Evolutionary conservation across 2,329 filamentous ascomycete genomes (phyloP), one percentile per base, ranked within the genome.

Genomic region (Aspergillus unguis): DNA sequence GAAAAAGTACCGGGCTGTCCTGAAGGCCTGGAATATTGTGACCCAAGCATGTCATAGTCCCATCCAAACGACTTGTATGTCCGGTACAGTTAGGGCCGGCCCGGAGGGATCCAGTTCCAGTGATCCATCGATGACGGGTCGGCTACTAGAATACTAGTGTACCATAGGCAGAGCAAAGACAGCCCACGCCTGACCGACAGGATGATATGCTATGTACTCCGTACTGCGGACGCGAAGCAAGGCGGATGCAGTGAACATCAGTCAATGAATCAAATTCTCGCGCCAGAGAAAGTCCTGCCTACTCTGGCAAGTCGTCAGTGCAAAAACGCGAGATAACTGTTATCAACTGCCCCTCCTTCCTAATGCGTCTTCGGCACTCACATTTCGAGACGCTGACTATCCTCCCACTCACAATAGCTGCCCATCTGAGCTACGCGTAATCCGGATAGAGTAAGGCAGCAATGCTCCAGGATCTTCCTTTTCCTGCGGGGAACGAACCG

Each of bases 11-110:
- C 7, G 44, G 27, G 26, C 28, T 44, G 26, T 37, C 9, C 17
- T 33, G 41, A 44, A 10, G 11, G 35, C 2, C 35, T 27, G 32
- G 35, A 37, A 7, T 23, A 44, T 49, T 49, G 50, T 47, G 29
- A 52, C 50, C 50, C 50, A 37, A 43, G 40, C 31, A 49, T 37
- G 47, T 31, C 40, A 49, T 44, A 43, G 38, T 49, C 25, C 31
- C 26, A 36, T 42, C 47, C 25, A 44, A 32, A 31, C 17, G 32
- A 38, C 35, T 25, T 50, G 35, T 49, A 53, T 57, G 45, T 59
- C 48, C 58, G 58, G 60, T 54, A 59, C 57, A 54, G 51, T 47
- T 58, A 62, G 61, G 61, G 55, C 58, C 61, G 61, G 61, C 56
- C 61, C 61, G 61, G 55, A 43, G 48, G 40, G 56, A 59, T 58